These are phyloP conservation scores for Lophiotrema nucula DNA, from an alignment of 495 filamentous ascomycete genomes.

Conservation along the genomic window DNA sequence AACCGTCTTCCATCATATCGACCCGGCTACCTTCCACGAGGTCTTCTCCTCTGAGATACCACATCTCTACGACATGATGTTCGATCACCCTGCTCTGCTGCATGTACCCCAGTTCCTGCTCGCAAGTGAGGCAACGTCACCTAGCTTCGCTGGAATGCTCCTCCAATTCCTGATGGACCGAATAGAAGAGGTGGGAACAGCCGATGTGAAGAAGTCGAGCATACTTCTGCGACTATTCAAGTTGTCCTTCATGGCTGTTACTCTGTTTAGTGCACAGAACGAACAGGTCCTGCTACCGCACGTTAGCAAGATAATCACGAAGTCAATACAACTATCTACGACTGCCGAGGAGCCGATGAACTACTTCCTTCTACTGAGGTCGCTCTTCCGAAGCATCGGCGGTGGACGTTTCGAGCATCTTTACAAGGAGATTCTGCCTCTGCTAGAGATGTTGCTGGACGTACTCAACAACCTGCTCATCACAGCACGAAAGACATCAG, in stretches of 20 bases:
- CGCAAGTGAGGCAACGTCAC: constrained; percentile 94
- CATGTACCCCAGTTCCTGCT: constrained; percentile 98
- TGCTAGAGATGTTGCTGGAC: constrained; percentile 95
- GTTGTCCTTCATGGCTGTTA: constrained; percentile 98
- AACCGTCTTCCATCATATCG: constrained; percentile 97
- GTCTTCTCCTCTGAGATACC: constrained; percentile 98
- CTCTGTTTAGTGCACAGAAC: constrained; percentile 89
- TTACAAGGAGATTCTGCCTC: constrained; percentile 95
- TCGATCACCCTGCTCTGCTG: constrained; percentile 88
- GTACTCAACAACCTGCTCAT: constrained; percentile 91
- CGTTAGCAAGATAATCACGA: constrained; percentile 92
- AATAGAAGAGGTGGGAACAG: constrained; percentile 90
- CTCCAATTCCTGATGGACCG: constrained; percentile 94
- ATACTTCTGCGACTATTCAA: constrained; percentile 96
- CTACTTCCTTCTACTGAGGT: constrained; percentile 91
- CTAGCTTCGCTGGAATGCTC: constrained; percentile 96
- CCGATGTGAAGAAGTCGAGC: constrained; percentile 83
- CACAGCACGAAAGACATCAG: constrained; percentile 82
- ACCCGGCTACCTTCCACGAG: constrained; percentile 97
- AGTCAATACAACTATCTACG: constrained; percentile 92
- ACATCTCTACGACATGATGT: constrained; percentile 94
- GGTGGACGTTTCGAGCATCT: constrained; percentile 95
- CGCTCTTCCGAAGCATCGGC: constrained; percentile 92
- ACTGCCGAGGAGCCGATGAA: constrained; percentile 98
- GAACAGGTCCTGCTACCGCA: constrained; percentile 93